phyloP scores from a whole-genome alignment of 805 yeast species.

The Kazachstania africana region DNA sequence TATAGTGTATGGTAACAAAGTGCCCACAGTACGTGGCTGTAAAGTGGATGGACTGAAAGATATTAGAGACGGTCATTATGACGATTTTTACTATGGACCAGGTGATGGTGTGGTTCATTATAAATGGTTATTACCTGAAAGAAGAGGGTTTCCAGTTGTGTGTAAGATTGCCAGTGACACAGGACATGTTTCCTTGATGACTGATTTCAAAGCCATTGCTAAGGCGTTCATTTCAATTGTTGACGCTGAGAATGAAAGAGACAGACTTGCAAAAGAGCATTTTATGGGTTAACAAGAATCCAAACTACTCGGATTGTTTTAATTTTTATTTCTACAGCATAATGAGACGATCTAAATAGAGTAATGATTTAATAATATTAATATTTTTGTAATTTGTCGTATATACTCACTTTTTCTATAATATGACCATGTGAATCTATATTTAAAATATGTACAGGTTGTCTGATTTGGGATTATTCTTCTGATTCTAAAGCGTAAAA shows the following conservation, averaged over 20 bases:
- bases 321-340: no score
- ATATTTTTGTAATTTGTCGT: no score
- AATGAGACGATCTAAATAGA: no score
- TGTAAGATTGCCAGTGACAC: slow-evolving; percentile 51
- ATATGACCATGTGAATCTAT: no score
- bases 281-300: no score
- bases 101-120: slow-evolving; percentile 92
- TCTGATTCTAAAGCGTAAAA: slow-evolving; percentile 32
- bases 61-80: slow-evolving; percentile 59
- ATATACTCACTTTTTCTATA: no score
- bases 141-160: slow-evolving; percentile 57
- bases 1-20: slow-evolving; percentile 64
- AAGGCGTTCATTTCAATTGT: slow-evolving; percentile 54
- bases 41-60: slow-evolving; percentile 51
- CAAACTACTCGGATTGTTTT: no score
- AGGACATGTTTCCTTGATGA: slow-evolving; percentile 74
- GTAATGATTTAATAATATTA: no score
- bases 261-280: neutral
- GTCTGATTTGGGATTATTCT: no score
- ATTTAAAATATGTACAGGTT: no score
- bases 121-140: slow-evolving; percentile 71
- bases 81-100: slow-evolving; percentile 70
- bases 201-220: slow-evolving; percentile 63
- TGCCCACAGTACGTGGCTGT: slow-evolving; percentile 80
- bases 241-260: slow-evolving; percentile 37